A percentile compares a stretch with the other conserved stretches of the same genome.
phyloP scores from a whole-genome alignment of 192 early-diverging fungal genomes.

The Diversispora epigaea region DNA sequence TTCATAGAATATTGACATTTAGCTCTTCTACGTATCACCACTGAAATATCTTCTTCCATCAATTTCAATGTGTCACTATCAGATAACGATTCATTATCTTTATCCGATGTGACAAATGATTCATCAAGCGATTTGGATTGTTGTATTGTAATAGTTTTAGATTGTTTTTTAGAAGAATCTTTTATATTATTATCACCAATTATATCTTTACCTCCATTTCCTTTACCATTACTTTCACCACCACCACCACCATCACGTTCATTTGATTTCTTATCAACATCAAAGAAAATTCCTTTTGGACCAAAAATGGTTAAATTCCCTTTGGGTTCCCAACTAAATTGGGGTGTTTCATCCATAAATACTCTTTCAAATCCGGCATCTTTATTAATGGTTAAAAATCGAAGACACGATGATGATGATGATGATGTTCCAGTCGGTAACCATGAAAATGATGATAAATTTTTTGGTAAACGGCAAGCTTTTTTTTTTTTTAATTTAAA shows the following conservation, averaged over 20 bases:
- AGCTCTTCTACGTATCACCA: conserved; percentile 77
- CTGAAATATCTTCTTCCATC: conserved; percentile 68
- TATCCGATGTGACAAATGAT: conserved; percentile 8
- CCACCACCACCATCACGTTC: background rate
- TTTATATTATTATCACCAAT: background rate
- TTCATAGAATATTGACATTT: conserved; percentile 76
- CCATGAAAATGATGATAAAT: conserved; percentile 53
- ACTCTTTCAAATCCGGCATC: conserved; percentile 56
- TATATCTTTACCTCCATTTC: background rate
- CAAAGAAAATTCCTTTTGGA: conserved; percentile 1
- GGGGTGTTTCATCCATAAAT: conserved; percentile 49
- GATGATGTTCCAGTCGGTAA: conserved; percentile 44
- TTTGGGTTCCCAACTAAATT: conserved; percentile 54
- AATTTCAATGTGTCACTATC: background rate
- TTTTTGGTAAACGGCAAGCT: conserved; percentile 43
- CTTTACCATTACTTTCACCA: background rate
- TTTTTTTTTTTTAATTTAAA: background rate
- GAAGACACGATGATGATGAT: conserved; percentile 36
- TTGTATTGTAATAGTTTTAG: too few relatives aligned
- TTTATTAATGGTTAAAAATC: conserved; percentile 53
- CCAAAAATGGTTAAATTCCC: conserved; percentile 48
- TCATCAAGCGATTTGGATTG: conserved; percentile 7
- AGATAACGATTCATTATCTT: conserved; percentile 22
- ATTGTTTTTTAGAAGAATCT: background rate
- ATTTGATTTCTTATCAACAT: conserved; percentile 5